Conservation (phyloP, 2,329 filamentous ascomycete species). For the Westerdykella aurantiaca region DNA sequence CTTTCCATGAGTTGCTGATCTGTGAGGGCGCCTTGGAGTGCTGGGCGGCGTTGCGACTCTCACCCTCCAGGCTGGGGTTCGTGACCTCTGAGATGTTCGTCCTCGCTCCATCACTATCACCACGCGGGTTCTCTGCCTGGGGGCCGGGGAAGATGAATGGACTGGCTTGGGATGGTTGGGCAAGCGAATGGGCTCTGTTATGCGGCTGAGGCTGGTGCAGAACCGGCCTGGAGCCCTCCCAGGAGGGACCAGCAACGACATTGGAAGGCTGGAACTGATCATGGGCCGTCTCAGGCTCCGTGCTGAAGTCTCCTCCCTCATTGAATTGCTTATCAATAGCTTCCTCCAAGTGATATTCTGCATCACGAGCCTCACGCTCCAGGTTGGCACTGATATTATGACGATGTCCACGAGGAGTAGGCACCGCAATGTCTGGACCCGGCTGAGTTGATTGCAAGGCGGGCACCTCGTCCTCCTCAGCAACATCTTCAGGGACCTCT, state of each 20-base stretch:
- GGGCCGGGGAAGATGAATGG: slow-evolving; percentile 28
- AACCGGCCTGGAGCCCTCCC: slow-evolving; percentile 38
- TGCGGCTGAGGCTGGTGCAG: slow-evolving; percentile 70
- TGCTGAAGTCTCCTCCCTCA: slow-evolving; percentile 64
- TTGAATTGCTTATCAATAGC: slow-evolving; percentile 73
- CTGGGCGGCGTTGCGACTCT: slow-evolving; percentile 20
- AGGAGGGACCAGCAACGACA: slow-evolving; percentile 23
- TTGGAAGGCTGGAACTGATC: slow-evolving; percentile 23
- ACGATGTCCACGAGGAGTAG: slow-evolving; percentile 56
- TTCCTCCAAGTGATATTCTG: slow-evolving; percentile 78
- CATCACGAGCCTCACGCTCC: slow-evolving; percentile 78
- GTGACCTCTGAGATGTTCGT: slow-evolving; percentile 38
- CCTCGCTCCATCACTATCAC: slow-evolving; percentile 37
- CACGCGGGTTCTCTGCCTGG: slow-evolving; percentile 25
- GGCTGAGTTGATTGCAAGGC: slow-evolving; percentile 37
- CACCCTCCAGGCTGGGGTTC: slow-evolving; percentile 36
- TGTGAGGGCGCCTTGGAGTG: slow-evolving; percentile 36
- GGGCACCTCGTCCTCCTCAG: slow-evolving; percentile 47
- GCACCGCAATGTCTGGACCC: slow-evolving; percentile 52
- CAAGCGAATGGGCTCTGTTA: slow-evolving; percentile 65
- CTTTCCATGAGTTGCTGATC: slow-evolving; percentile 33
- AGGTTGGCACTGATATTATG: slow-evolving; percentile 73
- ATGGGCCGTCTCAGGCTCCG: slow-evolving; percentile 39
- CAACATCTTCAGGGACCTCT: slow-evolving; percentile 68
- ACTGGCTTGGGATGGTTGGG: slow-evolving; percentile 51